A percentile compares a stretch with the other conserved stretches of the same genome.
Conservation (phyloP, 2,329 filamentous ascomycete genomes). For the Ophiostoma piceae region DNA sequence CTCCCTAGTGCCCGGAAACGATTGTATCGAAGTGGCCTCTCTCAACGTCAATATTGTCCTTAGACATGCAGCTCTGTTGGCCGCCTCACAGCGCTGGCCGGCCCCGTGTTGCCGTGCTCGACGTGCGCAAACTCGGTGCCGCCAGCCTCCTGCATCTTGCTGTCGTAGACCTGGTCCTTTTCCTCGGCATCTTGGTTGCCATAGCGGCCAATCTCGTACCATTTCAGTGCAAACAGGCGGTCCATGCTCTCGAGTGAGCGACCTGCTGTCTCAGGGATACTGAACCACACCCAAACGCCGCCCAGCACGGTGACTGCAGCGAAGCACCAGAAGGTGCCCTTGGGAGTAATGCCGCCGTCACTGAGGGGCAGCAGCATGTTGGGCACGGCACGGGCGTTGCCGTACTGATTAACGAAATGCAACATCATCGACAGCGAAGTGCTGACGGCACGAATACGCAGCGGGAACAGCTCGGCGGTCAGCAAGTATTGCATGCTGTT, state of each 20-base stretch:
- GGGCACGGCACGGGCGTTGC: not conserved
- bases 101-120: not conserved
- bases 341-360: not conserved
- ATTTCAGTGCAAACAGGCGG: not conserved
- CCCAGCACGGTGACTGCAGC: not conserved
- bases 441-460: not conserved
- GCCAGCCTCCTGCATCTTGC: not conserved
- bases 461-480: not conserved
- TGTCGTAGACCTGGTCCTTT: not conserved
- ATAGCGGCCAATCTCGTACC: not conserved
- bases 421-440: not conserved
- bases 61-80: not conserved
- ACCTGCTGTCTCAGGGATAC: not conserved
- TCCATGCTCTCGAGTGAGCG: not conserved
- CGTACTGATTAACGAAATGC: not conserved
- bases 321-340: slow-evolving; percentile 5
- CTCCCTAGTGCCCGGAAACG: not conserved
- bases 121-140: not conserved
- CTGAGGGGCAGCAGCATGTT: not conserved
- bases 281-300: not conserved
- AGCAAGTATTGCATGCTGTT: slow-evolving; percentile 4
- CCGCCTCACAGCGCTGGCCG: not conserved
- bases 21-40: not conserved
- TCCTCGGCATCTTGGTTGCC: not conserved
- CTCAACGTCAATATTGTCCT: not conserved